Conservation (phyloP, 345 rosid genomes). For the Hibiscus syriacus region DNA sequence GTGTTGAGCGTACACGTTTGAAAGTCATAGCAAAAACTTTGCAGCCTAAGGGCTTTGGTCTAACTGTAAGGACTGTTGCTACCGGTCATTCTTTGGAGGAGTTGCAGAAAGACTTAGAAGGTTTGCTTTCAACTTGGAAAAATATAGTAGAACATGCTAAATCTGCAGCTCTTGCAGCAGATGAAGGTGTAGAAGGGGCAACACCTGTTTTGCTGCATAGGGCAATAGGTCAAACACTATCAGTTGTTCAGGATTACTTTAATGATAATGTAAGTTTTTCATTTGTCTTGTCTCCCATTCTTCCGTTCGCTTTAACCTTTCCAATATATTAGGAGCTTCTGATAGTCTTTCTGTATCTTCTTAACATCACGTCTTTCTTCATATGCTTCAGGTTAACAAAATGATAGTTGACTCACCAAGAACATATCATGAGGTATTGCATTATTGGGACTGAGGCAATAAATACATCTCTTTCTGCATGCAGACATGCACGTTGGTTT, state of each 20-base stretch:
- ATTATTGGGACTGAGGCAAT: constrained; percentile 1
- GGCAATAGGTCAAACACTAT: constrained; percentile 96
- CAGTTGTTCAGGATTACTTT: constrained; percentile 94
- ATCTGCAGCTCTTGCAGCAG: constrained; percentile 93
- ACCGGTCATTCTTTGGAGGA: constrained; percentile 82
- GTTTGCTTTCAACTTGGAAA: constrained; percentile 87
- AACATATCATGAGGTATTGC: constrained; percentile 86
- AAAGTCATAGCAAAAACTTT: constrained; percentile 85
- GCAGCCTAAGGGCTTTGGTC: constrained; percentile 88
- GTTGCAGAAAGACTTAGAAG: constrained; percentile 79
- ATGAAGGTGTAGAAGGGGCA: constrained; percentile 92
- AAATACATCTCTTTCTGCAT: neutral
- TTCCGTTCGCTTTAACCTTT: neutral
- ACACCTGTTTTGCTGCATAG: constrained; percentile 78
- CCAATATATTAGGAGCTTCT: constrained; percentile 3
- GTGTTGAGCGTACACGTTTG: constrained; percentile 77
- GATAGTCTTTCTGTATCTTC: no score
- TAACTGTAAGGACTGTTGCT: constrained; percentile 91
- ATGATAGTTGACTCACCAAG: constrained; percentile 93
- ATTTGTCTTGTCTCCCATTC: neutral
- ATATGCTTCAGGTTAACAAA: constrained; percentile 77
- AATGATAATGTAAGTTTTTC: constrained; percentile 54
- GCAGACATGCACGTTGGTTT: neutral
- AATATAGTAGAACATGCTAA: constrained; percentile 76
- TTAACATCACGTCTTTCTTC: no score